These are phyloP conservation scores for Cyclotella baltica DNA, from an alignment of 108 stramenopile genomes.

Conservation along the genomic window DNA sequence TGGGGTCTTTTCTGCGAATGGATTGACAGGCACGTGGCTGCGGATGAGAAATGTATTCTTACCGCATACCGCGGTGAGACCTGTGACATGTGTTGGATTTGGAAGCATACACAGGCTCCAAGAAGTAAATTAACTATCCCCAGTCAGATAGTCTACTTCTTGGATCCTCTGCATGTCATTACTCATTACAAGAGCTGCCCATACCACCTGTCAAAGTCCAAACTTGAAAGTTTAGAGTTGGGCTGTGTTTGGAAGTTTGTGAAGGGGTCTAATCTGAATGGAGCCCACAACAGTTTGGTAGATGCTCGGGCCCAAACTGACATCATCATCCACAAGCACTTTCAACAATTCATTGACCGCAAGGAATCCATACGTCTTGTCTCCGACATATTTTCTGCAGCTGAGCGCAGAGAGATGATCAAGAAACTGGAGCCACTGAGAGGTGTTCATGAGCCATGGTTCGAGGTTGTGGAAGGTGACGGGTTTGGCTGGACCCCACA, in stretches of 20 bases:
- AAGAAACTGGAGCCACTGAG: constrained; percentile 15
- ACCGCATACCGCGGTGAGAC: constrained; percentile 11
- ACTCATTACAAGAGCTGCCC: constrained; percentile 5
- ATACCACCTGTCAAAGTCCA: neutral
- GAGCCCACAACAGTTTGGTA: neutral
- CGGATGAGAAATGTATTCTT: constrained; percentile 3
- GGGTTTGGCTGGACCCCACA: neutral
- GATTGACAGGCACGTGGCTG: neutral
- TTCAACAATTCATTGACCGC: neutral
- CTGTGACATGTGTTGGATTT: no score
- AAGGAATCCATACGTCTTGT: neutral
- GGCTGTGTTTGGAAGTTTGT: neutral
- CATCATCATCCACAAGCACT: neutral
- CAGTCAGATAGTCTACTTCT: neutral
- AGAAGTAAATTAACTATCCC: constrained; percentile 3
- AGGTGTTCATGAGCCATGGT: no score
- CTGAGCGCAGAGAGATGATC: neutral
- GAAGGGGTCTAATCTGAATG: neutral
- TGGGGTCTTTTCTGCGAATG: constrained; percentile 7
- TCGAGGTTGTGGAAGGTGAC: neutral
- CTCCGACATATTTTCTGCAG: neutral
- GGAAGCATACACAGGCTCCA: no score
- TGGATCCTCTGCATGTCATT: constrained; percentile 7
- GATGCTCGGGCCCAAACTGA: neutral
- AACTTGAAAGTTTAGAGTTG: constrained; percentile 6